Base-by-base conservation (phyloP, 495 filamentous ascomycete genomes). In the Podospora tetraspora region DNA sequence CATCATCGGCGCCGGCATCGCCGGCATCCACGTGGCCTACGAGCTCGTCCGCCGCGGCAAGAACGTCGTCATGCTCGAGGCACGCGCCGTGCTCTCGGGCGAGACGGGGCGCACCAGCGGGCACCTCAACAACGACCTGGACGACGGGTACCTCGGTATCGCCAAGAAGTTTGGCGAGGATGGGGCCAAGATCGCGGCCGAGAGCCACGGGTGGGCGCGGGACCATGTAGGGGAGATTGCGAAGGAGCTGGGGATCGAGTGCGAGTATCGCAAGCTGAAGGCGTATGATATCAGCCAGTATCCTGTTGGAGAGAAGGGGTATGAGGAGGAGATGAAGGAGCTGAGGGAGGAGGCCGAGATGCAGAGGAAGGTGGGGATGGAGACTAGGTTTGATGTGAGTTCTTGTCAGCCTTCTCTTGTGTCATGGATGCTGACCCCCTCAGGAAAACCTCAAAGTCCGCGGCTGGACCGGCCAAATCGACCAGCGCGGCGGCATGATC, bases 1-100 rank as follows among this genome's bases (percentile, higher is more conserved):
- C 72, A 77, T 89, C 62, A 75, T 89, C 67, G 86, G 86, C 16
- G 79, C 83, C 30, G 85, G 86, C 34, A 87, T 87, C 62, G 74
- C 84, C 10, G 86, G 86, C 10, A 80, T 88, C 29, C 80, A 79
- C 3, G 77, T 74, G 8, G 84, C 86, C 3, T 86, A 86, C 64
- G 85, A 88, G 70, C 80, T 85, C 0, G 77, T 87, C 63, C 71
- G 27, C n/a, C 79, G 83, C 19, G 86, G 85, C 25, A 70, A 79
- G 34, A 64, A 75, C 0, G 84, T 87, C 6, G 76, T 77, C n/a
- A 77, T 87, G 69, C 75, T 87, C 57, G 86, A 88, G 65, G 85
- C 86, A 4, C 80, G 85, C 9, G 78, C 86, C 9, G 77, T 82
- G 11, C 73, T 87, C 3, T 80, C 84, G 1, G 84, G 86, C 0